Base-by-base conservation (phyloP, 164 flowering plant genomes). In the Aristolochia californica region DNA sequence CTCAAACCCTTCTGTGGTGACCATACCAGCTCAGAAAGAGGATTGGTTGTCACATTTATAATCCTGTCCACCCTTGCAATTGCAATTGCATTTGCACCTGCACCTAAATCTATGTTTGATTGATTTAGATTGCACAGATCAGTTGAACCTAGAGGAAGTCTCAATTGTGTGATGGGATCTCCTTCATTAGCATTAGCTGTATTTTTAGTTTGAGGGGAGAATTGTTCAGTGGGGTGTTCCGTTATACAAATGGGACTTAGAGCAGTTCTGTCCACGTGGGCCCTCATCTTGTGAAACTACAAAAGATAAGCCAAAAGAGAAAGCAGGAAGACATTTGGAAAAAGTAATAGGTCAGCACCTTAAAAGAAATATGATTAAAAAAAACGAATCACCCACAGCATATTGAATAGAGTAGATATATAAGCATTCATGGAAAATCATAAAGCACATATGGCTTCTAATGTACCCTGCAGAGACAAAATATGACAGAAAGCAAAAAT, bases 51-150 rank as follows among this genome's bases (percentile, higher is more conserved):
- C 54, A 71, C 74, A 75, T 47, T 49, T 50, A 72, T 75, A 63
- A 69, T 65, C 72, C 70, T 66, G 45, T 70, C 75, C 57, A 59
- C 60, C 57, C 66, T 73, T 58, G 83, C 75, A 64, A 74, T n/a
- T n/a, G n/a, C n/a, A n/a, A n/a, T 78, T 78, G 94, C 97, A 87
- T 85, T 90, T 85, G 83, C 94, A 87, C 89, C 96, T 82, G 91
- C 94, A 82, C 78, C 78, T 59, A 71, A 65, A 57, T 62, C 63
- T 51, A 48, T 61, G 21, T 56, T 68, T 67, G 61, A 47, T 55
- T 55, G 63, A 45, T 63, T 61, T 51, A 44, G 68, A 38, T 47
- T 51, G 63, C 62, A 45, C 26, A 54, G 74, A 62, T 45, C 60
- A 55, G 74, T 43, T 30, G 64, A 57, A 58, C 68, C 74, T 24